Base-by-base conservation (phyloP, 768 basidiomycete species). In the Mycena vitilis region DNA sequence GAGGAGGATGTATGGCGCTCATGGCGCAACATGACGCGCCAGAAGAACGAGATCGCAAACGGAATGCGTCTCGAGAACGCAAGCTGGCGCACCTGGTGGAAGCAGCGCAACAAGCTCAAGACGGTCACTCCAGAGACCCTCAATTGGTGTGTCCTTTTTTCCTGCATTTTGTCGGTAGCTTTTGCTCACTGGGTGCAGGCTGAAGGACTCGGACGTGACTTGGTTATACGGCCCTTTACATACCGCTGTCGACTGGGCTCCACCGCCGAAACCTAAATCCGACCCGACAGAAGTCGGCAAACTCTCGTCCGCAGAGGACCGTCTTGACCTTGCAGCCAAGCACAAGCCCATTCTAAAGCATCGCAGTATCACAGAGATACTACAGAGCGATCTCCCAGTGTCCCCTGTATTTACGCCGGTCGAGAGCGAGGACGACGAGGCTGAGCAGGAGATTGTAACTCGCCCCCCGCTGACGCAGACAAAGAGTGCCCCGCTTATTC, bases 31-130 rank as follows among this genome's bases (percentile, higher is more conserved):
- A 99, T 98, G 95, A 99, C 97, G 54, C 87, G 94, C 63, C 95
- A 96, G 85, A 99, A 99, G 88, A 93, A 97, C 78, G 97, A 95
- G 81, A 98, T 99, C 76, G 89, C 95, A 8, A 99, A 99, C 78
- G 97, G 97, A 54, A 85, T 92, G 55, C 85, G 97, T 56, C 88
- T 99, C 64, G 98, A 99, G 85, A 99, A 99, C 75, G 98, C 98
- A 11, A 95, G 93, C 68, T 99, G 97, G 97, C 84, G 97, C 48
- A 99, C 96, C 1, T 99, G 97, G 97, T 98, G 96, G 91, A 98
- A 99, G 82, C 96, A 98, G 87, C 85, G 97, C 70, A 98, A 98
- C 75, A 94, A 96, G 72, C 87, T 99, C 69, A 94, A 92, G 83
- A 99, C 97, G 0, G 86, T 99, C 77, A 93, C 91, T 30, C 97